Base-by-base conservation (phyloP, 441 rosid genomes). In the Adansonia grandidieri region DNA sequence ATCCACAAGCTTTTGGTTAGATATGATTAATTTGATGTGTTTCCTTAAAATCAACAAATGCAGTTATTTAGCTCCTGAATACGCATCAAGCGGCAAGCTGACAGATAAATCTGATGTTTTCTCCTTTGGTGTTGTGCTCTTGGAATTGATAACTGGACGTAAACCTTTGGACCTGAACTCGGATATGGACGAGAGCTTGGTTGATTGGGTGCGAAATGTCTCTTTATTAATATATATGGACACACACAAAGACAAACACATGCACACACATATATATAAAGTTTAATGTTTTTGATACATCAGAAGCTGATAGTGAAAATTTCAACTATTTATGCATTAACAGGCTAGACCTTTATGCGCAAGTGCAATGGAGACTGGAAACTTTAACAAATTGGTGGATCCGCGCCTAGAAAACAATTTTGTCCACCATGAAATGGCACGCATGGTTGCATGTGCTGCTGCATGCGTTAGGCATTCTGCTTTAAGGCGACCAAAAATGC, bases 11-110 rank as follows among this genome's bases (percentile, higher is more conserved):
- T 19, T 73, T 53, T 8, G 54, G 9, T 54, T 4, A 3, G 24
- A 64, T 44, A 15, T 66, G 54, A 58, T 15, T 63, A 32, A 68
- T 28, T 65, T 54, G 69, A 51, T 32, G 65, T 40, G 70, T 22
- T 61, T 57, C 40, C 4, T 64, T 40, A 70, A 64, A 53, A 3
- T 69, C 9, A 69, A 6, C 57, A 53, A 63, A 63, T 80, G 62
- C 73, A 91, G 99, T 87, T 96, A 94, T 87, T 83, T 96, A 79
- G 97, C 99, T 66, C 98, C 99, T 7, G 99, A 96, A 84, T 96
- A 96, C 74, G 98, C 99, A 63, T 87, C 98, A 42, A 93, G 93
- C 22, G 98, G 98, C 69, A 96, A 92, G 82, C 84, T 96, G 10
- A 93, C 98, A 1, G 99, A 96, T 8, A 90, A 93, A 80, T 96